Percentiles rank a stretch among this genome's conserved stretches.
Conservation (phyloP, 2,329 filamentous ascomycete genomes). For the Colletotrichum scovillei region DNA sequence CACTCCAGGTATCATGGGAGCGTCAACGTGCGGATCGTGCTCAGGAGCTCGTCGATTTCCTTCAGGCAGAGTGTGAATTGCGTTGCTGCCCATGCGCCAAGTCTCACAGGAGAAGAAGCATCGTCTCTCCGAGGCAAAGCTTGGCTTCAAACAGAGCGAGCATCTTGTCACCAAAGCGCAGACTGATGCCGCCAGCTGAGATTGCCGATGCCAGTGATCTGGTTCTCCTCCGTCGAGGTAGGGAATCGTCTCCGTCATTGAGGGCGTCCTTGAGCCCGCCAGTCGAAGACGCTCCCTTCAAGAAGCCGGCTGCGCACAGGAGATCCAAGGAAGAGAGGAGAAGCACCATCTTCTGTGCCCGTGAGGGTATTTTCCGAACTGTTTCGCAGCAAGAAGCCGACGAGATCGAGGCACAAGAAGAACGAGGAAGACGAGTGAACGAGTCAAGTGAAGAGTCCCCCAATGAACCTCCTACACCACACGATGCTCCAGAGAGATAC, state of each 20-base stretch:
- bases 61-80: conserved; percentile 80
- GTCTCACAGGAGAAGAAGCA: conserved; percentile 45
- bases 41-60: conserved; percentile 79
- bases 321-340: conserved; percentile 54
- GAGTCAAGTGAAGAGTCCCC: conserved; percentile 31
- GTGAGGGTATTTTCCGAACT: conserved; percentile 72
- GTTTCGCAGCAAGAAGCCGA: conserved; percentile 65
- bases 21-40: conserved; percentile 75
- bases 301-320: conserved; percentile 34
- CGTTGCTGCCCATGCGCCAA: conserved; percentile 72
- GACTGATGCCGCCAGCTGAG: conserved; percentile 47
- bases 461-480: conserved; percentile 46
- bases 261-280: conserved; percentile 44
- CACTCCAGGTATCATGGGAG: conserved; percentile 65
- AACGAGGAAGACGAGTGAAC: conserved; percentile 37
- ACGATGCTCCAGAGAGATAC: conserved; percentile 52
- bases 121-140: conserved; percentile 48
- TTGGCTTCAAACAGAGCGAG: conserved; percentile 47
- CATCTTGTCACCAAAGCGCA: conserved; percentile 47
- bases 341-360: conserved; percentile 69
- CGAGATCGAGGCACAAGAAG: conserved; percentile 50
- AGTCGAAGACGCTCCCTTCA: conserved; percentile 34
- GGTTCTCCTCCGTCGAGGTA: conserved; percentile 51
- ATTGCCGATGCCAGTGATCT: conserved; percentile 56
- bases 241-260: conserved; percentile 35